Conservation (phyloP, 2,329 filamentous ascomycete genomes). For the Dothideomycetes sp. region DNA sequence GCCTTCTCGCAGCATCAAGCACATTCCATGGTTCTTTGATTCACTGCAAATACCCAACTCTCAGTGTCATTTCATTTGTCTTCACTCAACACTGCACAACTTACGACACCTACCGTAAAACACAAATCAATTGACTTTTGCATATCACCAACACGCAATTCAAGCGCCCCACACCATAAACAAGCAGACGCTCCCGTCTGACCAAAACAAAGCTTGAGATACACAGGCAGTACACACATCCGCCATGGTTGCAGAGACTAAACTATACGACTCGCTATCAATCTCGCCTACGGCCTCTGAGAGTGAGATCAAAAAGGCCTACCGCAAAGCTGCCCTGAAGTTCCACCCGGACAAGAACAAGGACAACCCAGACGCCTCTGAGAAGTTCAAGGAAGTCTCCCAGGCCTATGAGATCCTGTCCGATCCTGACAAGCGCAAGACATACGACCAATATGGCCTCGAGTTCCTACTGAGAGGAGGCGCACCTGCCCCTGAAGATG, state of each 20-base stretch:
- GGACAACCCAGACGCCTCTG: conserved; percentile 69
- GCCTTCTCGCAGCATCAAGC: neutral
- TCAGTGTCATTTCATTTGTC: neutral
- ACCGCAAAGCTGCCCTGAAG: conserved; percentile 70
- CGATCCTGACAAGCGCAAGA: conserved; percentile 91
- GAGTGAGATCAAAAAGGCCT: conserved; percentile 96
- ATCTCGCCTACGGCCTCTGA: conserved; percentile 71
- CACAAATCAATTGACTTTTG: neutral
- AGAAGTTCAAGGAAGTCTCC: conserved; percentile 97
- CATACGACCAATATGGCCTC: conserved; percentile 88
- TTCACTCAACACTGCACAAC: neutral
- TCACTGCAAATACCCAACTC: neutral
- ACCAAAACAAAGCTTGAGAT: neutral
- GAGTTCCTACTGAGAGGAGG: conserved; percentile 84
- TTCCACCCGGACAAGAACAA: conserved; percentile 98
- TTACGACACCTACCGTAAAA: neutral
- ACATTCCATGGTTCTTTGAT: neutral
- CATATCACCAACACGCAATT: neutral
- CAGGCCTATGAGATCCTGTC: conserved; percentile 97
- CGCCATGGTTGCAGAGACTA: conserved; percentile 87
- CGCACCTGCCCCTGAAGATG: conserved; percentile 50
- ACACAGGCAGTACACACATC: conserved; percentile 9
- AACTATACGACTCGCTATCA: conserved; percentile 79
- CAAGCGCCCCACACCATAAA: too few relatives aligned
- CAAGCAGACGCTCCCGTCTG: too few relatives aligned